Base-by-base conservation (phyloP, 257 asterid genomes). In the Ajuga chamaepitys region DNA sequence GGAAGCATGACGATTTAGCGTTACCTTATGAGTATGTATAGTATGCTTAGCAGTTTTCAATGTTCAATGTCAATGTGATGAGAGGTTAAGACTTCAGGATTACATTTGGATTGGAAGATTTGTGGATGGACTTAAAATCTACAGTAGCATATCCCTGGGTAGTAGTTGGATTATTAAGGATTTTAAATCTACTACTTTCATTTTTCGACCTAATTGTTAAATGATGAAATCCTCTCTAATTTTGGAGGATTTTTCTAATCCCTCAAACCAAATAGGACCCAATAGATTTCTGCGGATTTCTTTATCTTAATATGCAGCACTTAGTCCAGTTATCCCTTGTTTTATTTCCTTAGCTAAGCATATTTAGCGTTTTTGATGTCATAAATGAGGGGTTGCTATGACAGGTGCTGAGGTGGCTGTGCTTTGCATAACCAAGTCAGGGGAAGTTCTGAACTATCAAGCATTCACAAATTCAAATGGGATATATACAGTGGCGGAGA, bases 361-460 rank as follows among this genome's bases (percentile, higher is more conserved):
- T 44, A 4, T 45, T 9, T 9, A 24, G 11, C 37, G 7, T 48
- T 40, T 52, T 26, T 58, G 35, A 32, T 35, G 54, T n/a, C 40
- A 3, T 28, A 2, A 10, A 2, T 7, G 58, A 16, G 37, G 52
- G 6, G 2, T 60, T 73, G 56, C 45, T 73, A 62, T 62, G 20
- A 64, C 84, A 91, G 98, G 98, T 52, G 97, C 98, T 20, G 97
- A 89, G 82, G 98, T 89, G 32, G 98, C 97, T 12, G 98, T 92
- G 45, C 98, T 92, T 64, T 92, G 98, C 87, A 85, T 89, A 73
- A 89, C 98, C 0, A 92, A 85, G 76, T 83, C 98, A 0, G 98
- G 96, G 1, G 97, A 92, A 68, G 98, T 92, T 67, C 66, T 92
- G 16, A 92, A 92, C 68, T 89, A 92, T 60, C 98, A 92, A 65